Conservation (phyloP, 495 filamentous ascomycete genomes). For the Penicillium maclennaniae region DNA sequence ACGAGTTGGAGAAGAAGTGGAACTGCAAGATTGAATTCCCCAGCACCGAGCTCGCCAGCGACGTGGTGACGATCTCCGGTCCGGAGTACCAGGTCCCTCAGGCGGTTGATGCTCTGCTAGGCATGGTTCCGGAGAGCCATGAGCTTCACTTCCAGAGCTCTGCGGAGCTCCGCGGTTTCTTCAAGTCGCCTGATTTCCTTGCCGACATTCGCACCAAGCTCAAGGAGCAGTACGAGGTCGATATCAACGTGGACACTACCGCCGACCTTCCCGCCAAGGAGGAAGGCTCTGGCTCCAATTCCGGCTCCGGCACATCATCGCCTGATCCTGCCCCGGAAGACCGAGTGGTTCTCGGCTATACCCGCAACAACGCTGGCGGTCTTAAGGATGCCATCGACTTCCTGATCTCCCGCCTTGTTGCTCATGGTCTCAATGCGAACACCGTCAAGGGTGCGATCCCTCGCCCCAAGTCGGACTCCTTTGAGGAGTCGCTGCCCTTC, state of each 20-base stretch:
- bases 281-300: slow-evolving; percentile 11
- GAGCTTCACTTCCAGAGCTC: slow-evolving; percentile 80
- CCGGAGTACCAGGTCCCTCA: slow-evolving; percentile 96
- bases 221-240: slow-evolving; percentile 85
- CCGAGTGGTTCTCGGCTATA: slow-evolving; percentile 68
- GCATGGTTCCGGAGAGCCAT: slow-evolving; percentile 95
- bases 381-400: slow-evolving; percentile 96
- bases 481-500: slow-evolving; percentile 92
- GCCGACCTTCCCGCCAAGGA: slow-evolving; percentile 32
- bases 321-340: slow-evolving; percentile 43
- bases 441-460: slow-evolving; percentile 91
- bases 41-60: slow-evolving; percentile 93
- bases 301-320: slow-evolving; percentile 22
- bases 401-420: slow-evolving; percentile 74
- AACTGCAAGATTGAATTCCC: slow-evolving; percentile 98
- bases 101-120: slow-evolving; percentile 91
- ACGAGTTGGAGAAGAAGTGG: slow-evolving; percentile 95
- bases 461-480: slow-evolving; percentile 95
- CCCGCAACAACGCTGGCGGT: slow-evolving; percentile 93
- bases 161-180: slow-evolving; percentile 66
- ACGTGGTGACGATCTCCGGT: slow-evolving; percentile 90
- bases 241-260: slow-evolving; percentile 62
- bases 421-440: slow-evolving; percentile 76
- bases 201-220: slow-evolving; percentile 77
- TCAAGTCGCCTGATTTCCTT: slow-evolving; percentile 73